Percentiles rank a stretch among this genome's conserved stretches.
Evolutionary conservation across 164 flowering plant species (phyloP).

Genomic region (Kalanchoe fedtschenkoi): DNA sequence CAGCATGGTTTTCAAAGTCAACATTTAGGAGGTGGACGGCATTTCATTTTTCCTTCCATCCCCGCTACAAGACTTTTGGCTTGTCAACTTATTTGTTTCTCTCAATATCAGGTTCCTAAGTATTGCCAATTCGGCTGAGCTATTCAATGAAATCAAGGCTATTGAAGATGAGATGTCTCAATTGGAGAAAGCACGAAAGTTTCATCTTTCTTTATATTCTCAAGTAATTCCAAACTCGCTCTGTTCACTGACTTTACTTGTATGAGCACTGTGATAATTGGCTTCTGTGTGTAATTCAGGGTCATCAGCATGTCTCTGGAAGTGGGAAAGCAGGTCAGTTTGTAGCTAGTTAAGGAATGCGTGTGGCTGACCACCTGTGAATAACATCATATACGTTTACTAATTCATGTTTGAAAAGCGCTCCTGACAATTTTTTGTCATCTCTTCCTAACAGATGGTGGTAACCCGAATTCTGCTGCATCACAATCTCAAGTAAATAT

Average conservation of each 20-base stretch:
- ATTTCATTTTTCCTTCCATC: neutral
- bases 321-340: slow-evolving; percentile 25
- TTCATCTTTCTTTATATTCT: slow-evolving; percentile 58
- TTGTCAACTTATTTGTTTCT: neutral
- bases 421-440: too few species aligned
- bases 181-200: slow-evolving; percentile 66
- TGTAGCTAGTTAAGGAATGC: neutral
- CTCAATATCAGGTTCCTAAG: slow-evolving; percentile 46
- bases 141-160: slow-evolving; percentile 21
- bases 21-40: slow-evolving; percentile 52
- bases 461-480: too few species aligned
- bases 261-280: too few species aligned
- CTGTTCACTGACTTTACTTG: neutral
- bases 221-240: slow-evolving; percentile 29
- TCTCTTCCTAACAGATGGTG: too few species aligned
- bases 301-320: slow-evolving; percentile 16
- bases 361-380: neutral
- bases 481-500: too few species aligned
- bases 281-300: slow-evolving; percentile 16
- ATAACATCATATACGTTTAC: too few species aligned
- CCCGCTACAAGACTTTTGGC: neutral
- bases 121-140: slow-evolving; percentile 37
- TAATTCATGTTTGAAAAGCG: too few species aligned
- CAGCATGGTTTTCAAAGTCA: slow-evolving; percentile 71
- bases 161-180: slow-evolving; percentile 59